Percentiles rank a stretch among this genome's conserved stretches.
phyloP scores from a whole-genome alignment of 768 basidiomycete genomes.

The Kwoniella europaea region DNA sequence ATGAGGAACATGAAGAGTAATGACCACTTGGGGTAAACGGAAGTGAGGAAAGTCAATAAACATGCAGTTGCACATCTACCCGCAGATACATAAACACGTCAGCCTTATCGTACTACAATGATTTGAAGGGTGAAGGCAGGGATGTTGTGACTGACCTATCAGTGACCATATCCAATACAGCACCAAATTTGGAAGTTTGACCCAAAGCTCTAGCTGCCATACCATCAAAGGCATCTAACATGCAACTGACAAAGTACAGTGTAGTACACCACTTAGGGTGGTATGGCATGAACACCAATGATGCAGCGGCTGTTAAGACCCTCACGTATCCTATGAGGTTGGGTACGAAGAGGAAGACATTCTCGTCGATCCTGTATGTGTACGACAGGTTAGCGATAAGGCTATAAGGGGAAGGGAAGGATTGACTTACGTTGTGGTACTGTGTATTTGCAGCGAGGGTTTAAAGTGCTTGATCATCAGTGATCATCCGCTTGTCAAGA shows the following conservation, averaged over 20 bases:
- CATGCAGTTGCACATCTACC: slow-evolving; percentile 92
- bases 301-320: slow-evolving; percentile 83
- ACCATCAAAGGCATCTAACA: slow-evolving; percentile 94
- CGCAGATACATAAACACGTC: background rate
- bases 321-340: slow-evolving; percentile 93
- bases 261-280: slow-evolving; percentile 92
- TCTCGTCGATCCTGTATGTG: slow-evolving; percentile 66
- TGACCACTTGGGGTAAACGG: slow-evolving; percentile 83
- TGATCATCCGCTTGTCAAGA: background rate
- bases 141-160: slow-evolving; percentile 70
- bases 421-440: slow-evolving; percentile 43
- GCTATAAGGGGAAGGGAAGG: background rate
- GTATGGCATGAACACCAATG: slow-evolving; percentile 90
- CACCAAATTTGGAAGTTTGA: slow-evolving; percentile 95
- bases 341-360: slow-evolving; percentile 95
- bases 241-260: slow-evolving; percentile 84
- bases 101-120: no score
- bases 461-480: background rate
- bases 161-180: slow-evolving; percentile 98
- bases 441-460: background rate
- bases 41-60: slow-evolving; percentile 88
- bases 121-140: background rate
- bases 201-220: slow-evolving; percentile 83
- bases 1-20: slow-evolving; percentile 92
- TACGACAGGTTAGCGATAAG: background rate